phyloP scores from a whole-genome alignment of 2,329 filamentous ascomycete genomes.

The Macroventuria anomochaeta region DNA sequence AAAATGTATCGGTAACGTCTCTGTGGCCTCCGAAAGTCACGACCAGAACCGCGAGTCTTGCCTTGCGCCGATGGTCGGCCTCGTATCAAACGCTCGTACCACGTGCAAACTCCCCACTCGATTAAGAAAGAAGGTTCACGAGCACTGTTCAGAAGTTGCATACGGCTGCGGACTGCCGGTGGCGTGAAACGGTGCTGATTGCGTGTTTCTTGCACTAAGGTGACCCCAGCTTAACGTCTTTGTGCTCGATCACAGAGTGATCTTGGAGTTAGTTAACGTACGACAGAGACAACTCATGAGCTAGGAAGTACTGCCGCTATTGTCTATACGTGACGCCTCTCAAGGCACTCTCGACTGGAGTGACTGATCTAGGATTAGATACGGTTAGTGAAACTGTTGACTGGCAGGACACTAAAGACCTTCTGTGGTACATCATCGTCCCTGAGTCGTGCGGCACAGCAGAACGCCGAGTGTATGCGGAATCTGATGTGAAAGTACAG shows the following conservation, averaged over 20 bases:
- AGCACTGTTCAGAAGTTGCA: constrained; percentile 1
- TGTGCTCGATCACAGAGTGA: background rate
- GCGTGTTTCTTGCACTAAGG: constrained; percentile 3
- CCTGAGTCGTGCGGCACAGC: constrained; percentile 1
- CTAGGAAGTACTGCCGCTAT: constrained; percentile 4
- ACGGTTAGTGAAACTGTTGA: constrained; percentile 30
- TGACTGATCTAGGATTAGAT: constrained; percentile 15
- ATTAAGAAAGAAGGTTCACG: background rate
- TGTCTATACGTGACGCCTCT: constrained; percentile 2
- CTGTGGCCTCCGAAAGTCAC: background rate
- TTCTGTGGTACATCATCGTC: background rate
- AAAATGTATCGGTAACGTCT: background rate
- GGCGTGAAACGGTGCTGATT: constrained; percentile 8
- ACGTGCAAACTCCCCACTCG: constrained; percentile 4
- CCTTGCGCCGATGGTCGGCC: background rate
- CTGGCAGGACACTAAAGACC: constrained; percentile 8
- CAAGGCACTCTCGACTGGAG: constrained; percentile 3
- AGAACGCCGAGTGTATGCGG: background rate
- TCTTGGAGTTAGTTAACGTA: background rate
- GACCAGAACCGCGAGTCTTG: constrained; percentile 2
- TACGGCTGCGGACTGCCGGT: background rate
- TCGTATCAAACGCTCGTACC: constrained; percentile 9
- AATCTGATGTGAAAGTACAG: constrained; percentile 5
- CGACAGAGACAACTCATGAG: background rate
- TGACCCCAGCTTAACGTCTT: constrained; percentile 1